Percentiles rank a stretch among this genome's conserved stretches.
Conservation (phyloP, 768 basidiomycete genomes). For the Leccinum subtestaceum region DNA sequence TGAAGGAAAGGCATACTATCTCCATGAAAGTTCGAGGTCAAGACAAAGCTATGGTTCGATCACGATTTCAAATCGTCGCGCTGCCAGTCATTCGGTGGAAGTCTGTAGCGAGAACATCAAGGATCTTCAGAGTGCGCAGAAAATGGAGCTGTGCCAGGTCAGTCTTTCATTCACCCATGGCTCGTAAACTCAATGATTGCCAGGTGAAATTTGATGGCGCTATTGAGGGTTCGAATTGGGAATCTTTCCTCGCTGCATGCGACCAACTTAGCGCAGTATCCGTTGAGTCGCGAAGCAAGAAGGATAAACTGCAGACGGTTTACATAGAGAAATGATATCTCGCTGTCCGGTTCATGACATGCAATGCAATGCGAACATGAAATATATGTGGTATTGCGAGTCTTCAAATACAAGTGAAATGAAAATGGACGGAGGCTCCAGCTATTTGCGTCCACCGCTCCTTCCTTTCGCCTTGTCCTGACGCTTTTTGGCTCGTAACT, state of each 20-base stretch:
- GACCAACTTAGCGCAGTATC: slow-evolving; percentile 39
- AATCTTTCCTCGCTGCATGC: slow-evolving; percentile 40
- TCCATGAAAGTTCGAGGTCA: slow-evolving; percentile 47
- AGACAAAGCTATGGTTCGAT: slow-evolving; percentile 40
- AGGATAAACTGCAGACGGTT: slow-evolving; percentile 5
- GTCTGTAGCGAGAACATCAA: slow-evolving; percentile 46
- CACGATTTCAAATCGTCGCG: slow-evolving; percentile 2
- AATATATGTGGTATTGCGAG: background rate
- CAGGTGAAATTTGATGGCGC: slow-evolving; percentile 48
- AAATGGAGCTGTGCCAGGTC: slow-evolving; percentile 55
- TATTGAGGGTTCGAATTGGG: slow-evolving; percentile 43
- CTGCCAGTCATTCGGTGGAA: slow-evolving; percentile 2
- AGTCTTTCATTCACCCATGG: slow-evolving; percentile 9
- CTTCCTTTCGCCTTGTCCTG: slow-evolving; percentile 72
- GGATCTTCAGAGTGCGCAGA: slow-evolving; percentile 55
- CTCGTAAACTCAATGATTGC: slow-evolving; percentile 1
- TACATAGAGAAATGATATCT: slow-evolving; percentile 11
- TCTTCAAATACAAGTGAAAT: background rate
- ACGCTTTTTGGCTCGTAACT: slow-evolving; percentile 84
- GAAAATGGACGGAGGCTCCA: background rate
- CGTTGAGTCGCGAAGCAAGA: slow-evolving; percentile 27
- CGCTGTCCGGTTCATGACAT: background rate
- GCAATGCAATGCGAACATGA: background rate
- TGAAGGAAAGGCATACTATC: slow-evolving; percentile 41
- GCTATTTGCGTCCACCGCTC: slow-evolving; percentile 37